These are phyloP conservation scores for Eragrostis curvula DNA, from an alignment of 176 grass and related monocot species.

Conservation along the genomic window DNA sequence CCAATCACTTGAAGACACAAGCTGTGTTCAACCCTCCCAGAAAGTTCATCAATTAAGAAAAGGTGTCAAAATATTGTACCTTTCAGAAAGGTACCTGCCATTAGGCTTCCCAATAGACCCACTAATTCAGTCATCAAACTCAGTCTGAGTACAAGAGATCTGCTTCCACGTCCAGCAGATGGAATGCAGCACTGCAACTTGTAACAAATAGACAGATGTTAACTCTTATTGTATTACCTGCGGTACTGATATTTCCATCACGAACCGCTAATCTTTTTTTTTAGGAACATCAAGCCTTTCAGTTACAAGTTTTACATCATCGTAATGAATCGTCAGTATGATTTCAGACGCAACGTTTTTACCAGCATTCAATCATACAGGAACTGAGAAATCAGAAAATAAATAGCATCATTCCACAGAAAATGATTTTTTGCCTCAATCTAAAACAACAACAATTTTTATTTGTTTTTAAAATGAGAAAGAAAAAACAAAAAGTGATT, in stretches of 20 bases:
- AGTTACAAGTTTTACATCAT: slow-evolving; percentile 1
- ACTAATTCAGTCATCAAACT: slow-evolving; percentile 17
- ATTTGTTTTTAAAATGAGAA: too few species aligned
- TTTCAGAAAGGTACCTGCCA: slow-evolving; percentile 6
- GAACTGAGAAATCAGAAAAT: slow-evolving; percentile 18
- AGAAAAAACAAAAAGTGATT: too few species aligned
- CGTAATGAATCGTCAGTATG: background rate
- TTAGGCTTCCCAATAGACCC: slow-evolving; percentile 34
- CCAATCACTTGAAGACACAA: slow-evolving; percentile 10
- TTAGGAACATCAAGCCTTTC: background rate
- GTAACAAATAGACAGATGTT: slow-evolving; percentile 4
- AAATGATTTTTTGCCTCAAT: background rate
- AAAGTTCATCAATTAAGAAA: slow-evolving; percentile 26
- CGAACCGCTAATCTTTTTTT: background rate
- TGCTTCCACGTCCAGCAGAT: slow-evolving; percentile 6
- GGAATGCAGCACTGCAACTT: slow-evolving; percentile 10
- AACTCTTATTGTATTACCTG: background rate
- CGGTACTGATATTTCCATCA: background rate
- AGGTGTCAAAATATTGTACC: slow-evolving; percentile 16
- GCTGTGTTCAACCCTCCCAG: slow-evolving; percentile 19
- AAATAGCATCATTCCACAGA: background rate
- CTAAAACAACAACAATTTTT: background rate
- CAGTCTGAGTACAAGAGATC: slow-evolving; percentile 20
- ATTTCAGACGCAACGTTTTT: background rate
- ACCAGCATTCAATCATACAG: background rate